Conservation (phyloP, 1,284 basidiomycete genomes). For the Ceratobasidium sp. region DNA sequence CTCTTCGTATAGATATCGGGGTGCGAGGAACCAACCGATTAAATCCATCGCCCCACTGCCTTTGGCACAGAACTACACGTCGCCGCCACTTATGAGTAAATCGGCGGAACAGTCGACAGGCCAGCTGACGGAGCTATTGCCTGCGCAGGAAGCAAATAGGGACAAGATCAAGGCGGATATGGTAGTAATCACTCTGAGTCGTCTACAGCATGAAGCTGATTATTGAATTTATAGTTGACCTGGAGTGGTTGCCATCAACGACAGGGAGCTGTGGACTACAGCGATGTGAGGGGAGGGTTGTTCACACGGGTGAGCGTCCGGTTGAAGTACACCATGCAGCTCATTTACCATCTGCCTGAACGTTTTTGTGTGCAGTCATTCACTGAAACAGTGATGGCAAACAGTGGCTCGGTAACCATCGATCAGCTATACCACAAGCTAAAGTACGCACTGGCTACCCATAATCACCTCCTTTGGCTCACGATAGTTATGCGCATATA, state of each 20-base stretch:
- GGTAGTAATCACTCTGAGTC: not conserved
- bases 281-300: not conserved
- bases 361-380: not conserved
- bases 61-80: not conserved
- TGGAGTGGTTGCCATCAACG: not conserved
- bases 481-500: not conserved
- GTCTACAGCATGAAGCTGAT: not conserved
- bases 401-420: not conserved
- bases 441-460: not conserved
- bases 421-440: not conserved
- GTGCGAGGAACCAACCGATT: not conserved
- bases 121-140: not conserved
- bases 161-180: conserved; percentile 2
- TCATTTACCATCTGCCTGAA: not conserved
- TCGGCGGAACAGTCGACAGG: no score
- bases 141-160: not conserved
- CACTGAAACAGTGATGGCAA: not conserved
- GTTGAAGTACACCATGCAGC: not conserved
- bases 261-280: not conserved
- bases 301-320: not conserved
- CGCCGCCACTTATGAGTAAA: not conserved
- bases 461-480: not conserved
- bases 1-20: not conserved
- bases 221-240: not conserved
- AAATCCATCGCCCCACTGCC: no score